Evolutionary conservation across 164 flowering plant species (phyloP), one percentile per base, ranked within the genome.

Genomic region (Protea cynaroides): DNA sequence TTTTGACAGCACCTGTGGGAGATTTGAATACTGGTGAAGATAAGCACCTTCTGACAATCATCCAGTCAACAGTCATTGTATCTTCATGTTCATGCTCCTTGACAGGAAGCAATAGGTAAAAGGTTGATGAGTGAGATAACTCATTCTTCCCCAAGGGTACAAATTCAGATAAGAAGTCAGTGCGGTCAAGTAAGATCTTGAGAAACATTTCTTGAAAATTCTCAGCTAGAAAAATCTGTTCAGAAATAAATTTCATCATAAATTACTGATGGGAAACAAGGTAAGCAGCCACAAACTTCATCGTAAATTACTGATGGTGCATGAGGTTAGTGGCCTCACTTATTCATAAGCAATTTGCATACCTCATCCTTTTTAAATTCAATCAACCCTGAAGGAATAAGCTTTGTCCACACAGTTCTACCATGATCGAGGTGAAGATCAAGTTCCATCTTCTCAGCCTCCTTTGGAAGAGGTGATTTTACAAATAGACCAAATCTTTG

Each of bases 81-180:
- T 66, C 67, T 24, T 67, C 61, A 55, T 49, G 11, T 3, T 75
- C 77, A 61, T 63, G 56, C 61, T 63, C 24, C 63, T 61, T 71
- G 44, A 90, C 66, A 19, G 99, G 99, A 72, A 95, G 98, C 79
- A 95, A 71, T 4, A 92, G 79, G 64, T 95, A 95, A 70, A 76
- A 87, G 7, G 88, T 86, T 46, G 85, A 67, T 3, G 79, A 57
- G 46, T 65, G 66, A 63, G 36, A 51, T 52, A 56, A 53, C 75
- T 43, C 69, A 56, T 69, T 59, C 65, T 61, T 68, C 64, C 86
- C 92, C 76, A 90, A 73, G 24, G 78, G 65, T 66, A 92, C 86
- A 82, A 69, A 81, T 29, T 84, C 87, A 60, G 78, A 17, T 62
- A 65, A 56, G 36, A 95, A 81, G 49, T 81, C 78, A 46, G 78